Evolutionary conservation across 2,329 filamentous ascomycete species (phyloP), one percentile per base, ranked within the genome.

Genomic region (Ophiostoma sp.): DNA sequence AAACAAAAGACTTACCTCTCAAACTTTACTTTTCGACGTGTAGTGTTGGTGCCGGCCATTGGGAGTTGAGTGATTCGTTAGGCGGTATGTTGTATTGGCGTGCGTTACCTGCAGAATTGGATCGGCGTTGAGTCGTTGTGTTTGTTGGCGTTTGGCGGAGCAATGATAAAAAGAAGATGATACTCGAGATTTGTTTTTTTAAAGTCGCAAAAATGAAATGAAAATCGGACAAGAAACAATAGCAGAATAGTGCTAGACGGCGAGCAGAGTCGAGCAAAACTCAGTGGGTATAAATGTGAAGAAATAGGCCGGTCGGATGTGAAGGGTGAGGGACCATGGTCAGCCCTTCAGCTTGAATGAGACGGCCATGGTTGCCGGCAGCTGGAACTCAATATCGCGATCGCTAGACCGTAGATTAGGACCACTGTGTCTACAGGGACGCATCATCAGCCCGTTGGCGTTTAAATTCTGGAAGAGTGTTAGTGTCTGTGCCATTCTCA

Each of bases 361-460:
- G 17, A 48, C 44, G 6, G 20, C 6, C 20, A 48, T 41, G 54
- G 15, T 5, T 65, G 7, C 17, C 31, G 23, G 31, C 27, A 64
- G 62, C 6, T n/a, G 33, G 17, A 20, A 48, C 44, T 48, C 20
- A 5, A 48, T 48, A 17, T 20, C 2, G 23, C 23, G 27, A 62
- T 33, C 27, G 27, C 27, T 62, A 20, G 57, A 62, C 27, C 57
- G 52, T n/a, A 6, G 4, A 31, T 0, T 4, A 33, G 44, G 36
- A 20, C 20, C 41, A 36, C 39, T 33, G 17, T 31, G 20, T 31
- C 15, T 67, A 72, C 10, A 31, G 31, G n/a, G 71, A 70, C n/a
- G 68, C 36, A 35, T 70, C 48, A 27, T 71, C 71, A 70, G 78
- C 81, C 71, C 84, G 84, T 76, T 81, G 82, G 75, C 85, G 85